Base-by-base conservation (phyloP, 2,329 filamentous ascomycete species). In the Phaeosphaeriaceae sp. region DNA sequence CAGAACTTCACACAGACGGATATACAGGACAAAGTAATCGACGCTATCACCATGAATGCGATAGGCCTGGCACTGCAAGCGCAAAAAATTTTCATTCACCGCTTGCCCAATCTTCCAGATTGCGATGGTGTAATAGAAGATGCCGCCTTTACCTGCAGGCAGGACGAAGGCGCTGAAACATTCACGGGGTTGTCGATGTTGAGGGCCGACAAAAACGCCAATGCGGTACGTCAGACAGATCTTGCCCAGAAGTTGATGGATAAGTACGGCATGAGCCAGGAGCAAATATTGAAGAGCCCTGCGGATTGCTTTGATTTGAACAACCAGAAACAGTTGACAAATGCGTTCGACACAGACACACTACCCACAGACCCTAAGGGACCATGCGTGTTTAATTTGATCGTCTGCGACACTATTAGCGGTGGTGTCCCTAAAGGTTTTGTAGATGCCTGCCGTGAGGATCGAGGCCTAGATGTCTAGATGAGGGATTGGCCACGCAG, bases 1-100 rank as follows among this genome's bases (percentile, higher is more conserved):
- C 34, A 44, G 29, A 52, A 52, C 43, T 52, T 52, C 18, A 52
- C 43, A n/a, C 48, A 52, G 26, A 35, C 23, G 13, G 48, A 47
- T 26, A 18, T 52, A 13, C 43, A 47, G 30, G 11, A 21, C 6
- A 7, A 12, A 5, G 39, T 52, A 11, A 47, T 35, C 15, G 48
- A 47, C 15, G 5, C 42, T 13, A 15, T 38, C 15, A 37, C 42
- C 44, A 21, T 48, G 33, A 48, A 43, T 26, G 39, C 46, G 23
- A 11, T 48, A 2, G 32, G 46, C 5, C 30, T 48, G 12, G 46
- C 46, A 7, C 34, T 48, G 3, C 46, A 48, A 38, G 46, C 46
- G 1, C 46, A 43, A 30, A 42, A 32, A 11, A 26, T 43, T 15
- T 48, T 48, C 26, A 23, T 48, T 16, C 12, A 20, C 6, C 39